Evolutionary conservation across 2,329 filamentous ascomycete species (phyloP), one percentile per base, ranked within the genome.

Genomic region (Karstenula rhodostoma): DNA sequence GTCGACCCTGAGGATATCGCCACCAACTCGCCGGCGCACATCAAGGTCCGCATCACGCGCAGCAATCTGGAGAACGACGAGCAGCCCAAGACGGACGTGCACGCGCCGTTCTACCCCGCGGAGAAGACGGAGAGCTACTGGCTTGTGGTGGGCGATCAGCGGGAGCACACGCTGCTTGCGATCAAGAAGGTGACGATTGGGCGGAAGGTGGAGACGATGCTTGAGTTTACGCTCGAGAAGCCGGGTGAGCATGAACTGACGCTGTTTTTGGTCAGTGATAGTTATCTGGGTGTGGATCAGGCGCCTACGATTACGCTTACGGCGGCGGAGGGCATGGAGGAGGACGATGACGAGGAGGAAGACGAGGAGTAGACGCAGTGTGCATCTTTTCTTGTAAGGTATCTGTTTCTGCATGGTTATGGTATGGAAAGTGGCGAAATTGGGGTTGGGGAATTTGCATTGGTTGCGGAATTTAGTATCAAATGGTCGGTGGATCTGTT

Each of bases 121-220:
- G 90, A 90, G 78, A 99, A 99, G 85, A 90, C 92, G 82, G 95
- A 99, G 84, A 97, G 95, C 76, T 99, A 94, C 94, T 99, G 95
- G 95, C 82, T 99, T 58, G 92, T 99, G 22, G 92, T 99, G 35
- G 94, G 94, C 32, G 94, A 98, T 70, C 93, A 97, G 81, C 90
- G 88, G 77, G 92, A 90, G 43, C 94, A 93, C 82, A 94, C 86
- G 65, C 83, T 99, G 63, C 83, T 98, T 59, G 94, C 92, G 2
- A 97, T 98, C 82, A 99, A 98, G 85, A 88, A 94, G 68, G 90
- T 99, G 61, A 96, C 94, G 1, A 90, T 99, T 65, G 90, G 89
- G 43, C 87, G 86, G 69, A 89, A 90, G 74, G 80, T 97, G 70
- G 90, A 92, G 72, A 86, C 93, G 59, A 89, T 88, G 73, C 82